Base-by-base conservation (phyloP, 192 early-diverging fungal species). In the Podila clonocystis region DNA sequence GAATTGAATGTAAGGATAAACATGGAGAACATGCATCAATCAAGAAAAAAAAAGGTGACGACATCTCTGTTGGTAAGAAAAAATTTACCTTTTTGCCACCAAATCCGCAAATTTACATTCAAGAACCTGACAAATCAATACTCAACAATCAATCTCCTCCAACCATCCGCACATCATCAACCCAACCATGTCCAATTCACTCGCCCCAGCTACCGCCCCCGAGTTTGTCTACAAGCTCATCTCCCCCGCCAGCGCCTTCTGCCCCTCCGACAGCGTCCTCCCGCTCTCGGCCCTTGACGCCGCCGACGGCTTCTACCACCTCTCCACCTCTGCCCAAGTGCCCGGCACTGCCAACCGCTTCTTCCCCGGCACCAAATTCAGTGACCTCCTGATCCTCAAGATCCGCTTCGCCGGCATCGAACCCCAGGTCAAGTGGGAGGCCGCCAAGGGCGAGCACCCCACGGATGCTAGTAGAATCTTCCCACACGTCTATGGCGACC, bases 281-380 rank as follows among this genome's bases (percentile, higher is more conserved):
- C 71, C 77, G 8, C 67, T 80, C 24, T 80, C 77, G 0, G 77
- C 70, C 1, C 65, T 80, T 0, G 77, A 80, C 77, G 59, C 65
- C 36, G 62, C 77, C n/a, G 77, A 80, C 58, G 77, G 77, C 17
- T 80, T 80, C 48, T 80, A 80, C 60, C 77, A 80, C 48, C 67
- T 80, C 41, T 80, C 77, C 17, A 80, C 77, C 0, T 28, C 52
- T 0, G 55, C 55, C 5, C 77, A 80, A 38, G 77, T 80, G 11
- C 77, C 77, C 12, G 77, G 70, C 15, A 80, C 77, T 11, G 70
- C 77, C 31, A 80, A 80, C 29, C 70, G 77, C 9, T 80, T 73
- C 71, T 80, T 80, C 65, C 77, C 71, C 7, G 55, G 58, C 3
- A 34, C 55, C 22, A 68, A 68, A 29, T 80, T 80, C 50, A 26